Evolutionary conservation across 148 eudicot species (phyloP).

Genomic region (Spergularia bocconei): DNA sequence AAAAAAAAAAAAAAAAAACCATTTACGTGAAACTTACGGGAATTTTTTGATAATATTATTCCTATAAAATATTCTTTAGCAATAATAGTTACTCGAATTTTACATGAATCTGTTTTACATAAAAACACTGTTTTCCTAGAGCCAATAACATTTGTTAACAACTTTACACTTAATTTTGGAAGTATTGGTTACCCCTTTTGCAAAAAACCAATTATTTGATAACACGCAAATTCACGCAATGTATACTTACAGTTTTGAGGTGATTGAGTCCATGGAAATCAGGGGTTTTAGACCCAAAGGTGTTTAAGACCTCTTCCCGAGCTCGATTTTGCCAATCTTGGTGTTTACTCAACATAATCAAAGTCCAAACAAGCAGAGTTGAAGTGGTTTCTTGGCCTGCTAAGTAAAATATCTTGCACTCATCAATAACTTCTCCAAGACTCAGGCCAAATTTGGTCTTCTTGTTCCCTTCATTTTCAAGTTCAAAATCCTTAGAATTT

Average conservation of each 20-base stretch:
- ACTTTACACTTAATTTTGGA: too few relatives aligned
- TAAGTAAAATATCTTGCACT: constrained; percentile 34
- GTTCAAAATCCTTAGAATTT: background rate
- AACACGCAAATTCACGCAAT: too few relatives aligned
- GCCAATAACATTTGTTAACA: too few relatives aligned
- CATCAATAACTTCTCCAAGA: constrained; percentile 24
- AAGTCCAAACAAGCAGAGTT: constrained; percentile 31
- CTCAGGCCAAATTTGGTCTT: background rate
- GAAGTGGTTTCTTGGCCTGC: constrained; percentile 39
- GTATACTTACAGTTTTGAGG: constrained; percentile 19
- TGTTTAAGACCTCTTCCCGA: constrained; percentile 25
- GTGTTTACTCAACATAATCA: constrained; percentile 29
- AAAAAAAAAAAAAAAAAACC: too few relatives aligned
- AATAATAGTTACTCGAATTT: too few relatives aligned
- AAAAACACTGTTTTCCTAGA: too few relatives aligned
- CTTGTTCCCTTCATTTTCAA: background rate
- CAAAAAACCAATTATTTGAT: too few relatives aligned
- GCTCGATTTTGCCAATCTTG: constrained; percentile 38
- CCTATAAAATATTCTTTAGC: too few relatives aligned
- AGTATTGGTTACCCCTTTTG: too few relatives aligned
- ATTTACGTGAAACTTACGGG: too few relatives aligned
- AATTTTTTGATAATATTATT: too few relatives aligned
- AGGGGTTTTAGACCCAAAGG: constrained; percentile 25
- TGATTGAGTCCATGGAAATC: constrained; percentile 23
- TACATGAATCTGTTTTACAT: too few relatives aligned